Conservation (phyloP, 768 basidiomycete species). For the Phaffia australis region DNA sequence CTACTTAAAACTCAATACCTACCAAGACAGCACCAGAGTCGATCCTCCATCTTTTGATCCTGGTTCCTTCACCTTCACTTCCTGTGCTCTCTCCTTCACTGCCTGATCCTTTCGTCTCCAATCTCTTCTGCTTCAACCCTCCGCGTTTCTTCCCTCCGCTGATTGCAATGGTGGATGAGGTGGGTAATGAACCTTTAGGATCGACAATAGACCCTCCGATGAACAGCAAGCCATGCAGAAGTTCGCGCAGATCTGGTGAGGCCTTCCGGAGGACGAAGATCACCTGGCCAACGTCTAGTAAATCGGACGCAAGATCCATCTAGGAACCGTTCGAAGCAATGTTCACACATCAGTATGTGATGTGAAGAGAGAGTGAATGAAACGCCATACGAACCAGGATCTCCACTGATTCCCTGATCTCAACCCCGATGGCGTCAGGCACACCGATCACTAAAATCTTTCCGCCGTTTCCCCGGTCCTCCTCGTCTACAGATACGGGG, state of each 20-base stretch:
- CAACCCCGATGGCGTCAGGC: conserved; percentile 61
- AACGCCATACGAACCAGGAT: conserved; percentile 19
- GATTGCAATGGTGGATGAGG: no score
- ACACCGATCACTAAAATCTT: conserved; percentile 68
- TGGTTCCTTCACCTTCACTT: no score
- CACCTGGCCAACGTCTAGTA: conserved; percentile 61
- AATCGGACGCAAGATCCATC: conserved; percentile 77
- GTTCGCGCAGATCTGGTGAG: conserved; percentile 54
- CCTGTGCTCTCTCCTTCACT: no score
- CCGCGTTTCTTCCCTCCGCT: no score
- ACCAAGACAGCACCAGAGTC: no score
- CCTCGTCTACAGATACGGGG: not conserved
- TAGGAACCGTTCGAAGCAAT: conserved; percentile 52
- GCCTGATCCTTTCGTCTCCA: no score
- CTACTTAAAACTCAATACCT: no score
- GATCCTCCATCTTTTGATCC: no score
- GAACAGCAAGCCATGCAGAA: conserved; percentile 85
- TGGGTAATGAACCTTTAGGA: no score
- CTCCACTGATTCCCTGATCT: conserved; percentile 66
- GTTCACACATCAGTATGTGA: conserved; percentile 4
- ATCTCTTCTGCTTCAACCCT: no score
- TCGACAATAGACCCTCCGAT: conserved; percentile 69
- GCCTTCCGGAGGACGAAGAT: conserved; percentile 69
- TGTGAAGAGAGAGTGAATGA: conserved; percentile 2
- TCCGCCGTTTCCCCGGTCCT: conserved; percentile 49